Percentiles rank a stretch among this genome's conserved stretches.
phyloP scores from a whole-genome alignment of 1,284 basidiomycete species.

The Cryptococcus sp. region DNA sequence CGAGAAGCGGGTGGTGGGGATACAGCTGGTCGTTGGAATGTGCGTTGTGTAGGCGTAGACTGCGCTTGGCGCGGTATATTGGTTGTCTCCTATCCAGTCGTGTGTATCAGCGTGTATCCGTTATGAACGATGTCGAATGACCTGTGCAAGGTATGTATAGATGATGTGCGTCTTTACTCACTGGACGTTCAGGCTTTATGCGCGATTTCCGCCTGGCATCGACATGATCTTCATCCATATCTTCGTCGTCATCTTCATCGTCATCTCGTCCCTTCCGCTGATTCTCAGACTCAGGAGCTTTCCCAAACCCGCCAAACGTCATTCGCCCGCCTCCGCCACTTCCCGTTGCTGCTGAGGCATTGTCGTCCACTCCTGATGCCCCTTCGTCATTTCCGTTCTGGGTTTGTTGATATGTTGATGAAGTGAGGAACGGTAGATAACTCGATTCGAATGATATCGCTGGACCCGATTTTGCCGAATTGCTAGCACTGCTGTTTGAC shows the following conservation, averaged over 20 bases:
- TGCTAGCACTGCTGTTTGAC: not conserved
- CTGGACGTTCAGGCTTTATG: slow-evolving; percentile 14
- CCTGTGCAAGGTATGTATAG: not conserved
- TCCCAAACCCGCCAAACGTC: slow-evolving; percentile 1
- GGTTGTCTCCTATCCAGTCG: not conserved
- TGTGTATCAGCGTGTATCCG: not conserved
- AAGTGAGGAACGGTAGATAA: slow-evolving; percentile 34
- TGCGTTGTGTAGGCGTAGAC: not conserved
- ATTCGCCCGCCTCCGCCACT: not conserved
- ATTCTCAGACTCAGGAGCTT: not conserved
- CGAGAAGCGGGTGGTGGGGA: slow-evolving; percentile 12
- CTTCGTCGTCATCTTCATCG: not conserved
- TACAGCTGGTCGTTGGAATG: slow-evolving; percentile 8
- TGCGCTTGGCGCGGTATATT: not conserved
- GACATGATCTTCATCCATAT: slow-evolving; percentile 2
- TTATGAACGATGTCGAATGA: not conserved
- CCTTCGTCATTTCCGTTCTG: not conserved
- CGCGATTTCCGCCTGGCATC: slow-evolving; percentile 1
- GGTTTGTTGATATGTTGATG: too few species aligned
- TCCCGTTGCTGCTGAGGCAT: not conserved
- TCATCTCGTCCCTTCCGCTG: not conserved
- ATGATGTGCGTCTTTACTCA: slow-evolving; percentile 1
- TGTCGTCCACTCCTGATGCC: not conserved
- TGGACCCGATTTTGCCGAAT: not conserved
- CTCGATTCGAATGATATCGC: slow-evolving; percentile 30